Evolutionary conservation across 192 early-diverging fungal species (phyloP), one percentile per base, ranked within the genome.

Genomic region (Coemansia sp.): DNA sequence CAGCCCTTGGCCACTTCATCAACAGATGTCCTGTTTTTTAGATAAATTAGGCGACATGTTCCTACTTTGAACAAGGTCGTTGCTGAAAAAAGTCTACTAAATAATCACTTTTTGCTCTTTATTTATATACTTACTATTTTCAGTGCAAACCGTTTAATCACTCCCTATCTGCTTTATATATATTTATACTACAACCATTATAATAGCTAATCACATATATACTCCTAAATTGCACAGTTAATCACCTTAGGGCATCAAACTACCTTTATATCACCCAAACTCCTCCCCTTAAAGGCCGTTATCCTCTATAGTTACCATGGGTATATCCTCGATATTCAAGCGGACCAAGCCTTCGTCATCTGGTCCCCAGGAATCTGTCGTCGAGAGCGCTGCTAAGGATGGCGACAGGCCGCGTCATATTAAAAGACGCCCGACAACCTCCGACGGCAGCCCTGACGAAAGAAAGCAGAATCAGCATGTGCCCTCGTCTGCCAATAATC

Each of bases 291-390:
- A n/a, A n/a, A n/a, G n/a, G n/a, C n/a, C 25, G 4, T 16, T 10
- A 2, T 24, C 25, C 2, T 45, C 25, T 25, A 36, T 45, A 25
- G 63, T 36, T n/a, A 60, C 9, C 14, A 79, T 79, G 76, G 76
- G 76, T 8, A 79, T 79, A 27, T 67, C 76, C 16, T 68, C 71
- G n/a, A 79, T 79, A 36, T 79, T 79, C 62, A 79, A 67, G 65
- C 67, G 71, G 52, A 46, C 58, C 57, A 79, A 71, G 76, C 25
- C 68, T 22, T 34, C 48, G 25, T 22, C 60, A 27, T 39, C 46
- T 13, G 20, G 54, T 34, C 53, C 59, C 48, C 42, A 58, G 25
- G 23, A 27, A 54, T n/a, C 58, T 22, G 20, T 16, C 23, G 5
- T 35, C n/a, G 48, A 35, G 35, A 16, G 48, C 34, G 8, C 45